Conservation (phyloP, 176 grass and related monocot species). For the Musa itinerans region DNA sequence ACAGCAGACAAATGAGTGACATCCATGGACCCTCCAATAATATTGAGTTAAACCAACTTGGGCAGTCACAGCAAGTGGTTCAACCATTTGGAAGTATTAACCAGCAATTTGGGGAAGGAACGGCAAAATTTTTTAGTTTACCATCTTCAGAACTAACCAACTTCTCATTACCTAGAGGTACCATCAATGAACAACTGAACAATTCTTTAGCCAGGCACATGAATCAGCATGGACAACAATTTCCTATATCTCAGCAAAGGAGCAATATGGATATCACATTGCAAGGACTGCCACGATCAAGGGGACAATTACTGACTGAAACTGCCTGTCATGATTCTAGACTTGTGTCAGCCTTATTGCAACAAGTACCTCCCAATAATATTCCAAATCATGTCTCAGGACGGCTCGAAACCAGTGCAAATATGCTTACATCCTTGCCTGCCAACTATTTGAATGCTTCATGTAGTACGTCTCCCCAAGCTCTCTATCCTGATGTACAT, state of each 20-base stretch:
- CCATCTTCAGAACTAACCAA: not conserved
- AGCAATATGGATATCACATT: not conserved
- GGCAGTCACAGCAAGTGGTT: not conserved
- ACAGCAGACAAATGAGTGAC: not conserved
- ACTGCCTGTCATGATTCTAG: not conserved
- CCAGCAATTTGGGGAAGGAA: not conserved
- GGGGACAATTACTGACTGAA: slow-evolving; percentile 2
- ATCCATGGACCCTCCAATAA: not conserved
- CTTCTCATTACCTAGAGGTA: not conserved
- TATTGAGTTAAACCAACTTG: not conserved
- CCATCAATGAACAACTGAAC: not conserved
- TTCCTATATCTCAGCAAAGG: not conserved
- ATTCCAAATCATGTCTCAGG: not conserved
- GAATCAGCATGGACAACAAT: not conserved
- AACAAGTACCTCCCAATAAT: not conserved
- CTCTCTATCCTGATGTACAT: not conserved
- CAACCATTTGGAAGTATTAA: not conserved
- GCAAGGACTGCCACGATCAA: not conserved
- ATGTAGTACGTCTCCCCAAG: not conserved
- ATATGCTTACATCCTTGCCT: not conserved
- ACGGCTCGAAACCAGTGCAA: not conserved
- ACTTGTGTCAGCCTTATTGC: not conserved
- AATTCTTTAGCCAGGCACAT: not conserved
- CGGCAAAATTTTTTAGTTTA: not conserved
- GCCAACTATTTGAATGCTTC: slow-evolving; percentile 5